Base-by-base conservation (phyloP, 2,329 filamentous ascomycete genomes). In the Exophiala bonariae region DNA sequence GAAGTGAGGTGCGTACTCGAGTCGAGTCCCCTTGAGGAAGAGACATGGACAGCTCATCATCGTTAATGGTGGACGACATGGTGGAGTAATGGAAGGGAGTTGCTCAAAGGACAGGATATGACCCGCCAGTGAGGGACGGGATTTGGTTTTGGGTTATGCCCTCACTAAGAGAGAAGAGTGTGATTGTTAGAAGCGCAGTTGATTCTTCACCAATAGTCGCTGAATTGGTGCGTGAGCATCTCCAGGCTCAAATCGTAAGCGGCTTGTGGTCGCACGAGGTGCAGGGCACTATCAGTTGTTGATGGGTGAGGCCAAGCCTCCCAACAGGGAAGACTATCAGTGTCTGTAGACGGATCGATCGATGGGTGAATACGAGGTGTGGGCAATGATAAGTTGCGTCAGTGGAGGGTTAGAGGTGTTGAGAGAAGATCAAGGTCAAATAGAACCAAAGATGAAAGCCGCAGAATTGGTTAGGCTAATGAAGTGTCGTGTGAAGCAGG, bases 401-500 rank as follows among this genome's bases (percentile, higher is more conserved):
- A 26, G 23, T 26, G 23, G 23, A 6, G 23, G 23, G 23, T 11
- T 26, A 26, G 11, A 26, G 23, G 6, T 60, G 78, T 2, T 65
- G 71, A 11, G 73, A 78, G 51, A 69, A 76, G 49, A 64, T 76
- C n/a, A 72, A 76, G 3, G 68, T 78, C 73, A 26, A 26, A 26
- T 26, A 11, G 23, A 6, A 26, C 23, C 23, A 26, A 26, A 11
- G 23, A 26, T 11, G 71, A 75, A 44, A 74, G 73, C 34, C 70
- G 78, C 1, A 65, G 70, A 3, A 59, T 79, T 9, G 74, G 78
- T 3, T 59, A 79, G n/a, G 73, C 78, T 28, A 65, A 77, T 19
- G 74, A 68, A 64, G 76, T 75, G 1, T 65, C 79, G n/a, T 67
- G 78, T 34, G 76, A n/a, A n/a, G n/a, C n/a, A n/a, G n/a, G 79